A percentile compares a stretch with the other conserved stretches of the same genome.
Evolutionary conservation across 2,329 filamentous ascomycete genomes (phyloP).

Genomic region (Aureobasidium lini): DNA sequence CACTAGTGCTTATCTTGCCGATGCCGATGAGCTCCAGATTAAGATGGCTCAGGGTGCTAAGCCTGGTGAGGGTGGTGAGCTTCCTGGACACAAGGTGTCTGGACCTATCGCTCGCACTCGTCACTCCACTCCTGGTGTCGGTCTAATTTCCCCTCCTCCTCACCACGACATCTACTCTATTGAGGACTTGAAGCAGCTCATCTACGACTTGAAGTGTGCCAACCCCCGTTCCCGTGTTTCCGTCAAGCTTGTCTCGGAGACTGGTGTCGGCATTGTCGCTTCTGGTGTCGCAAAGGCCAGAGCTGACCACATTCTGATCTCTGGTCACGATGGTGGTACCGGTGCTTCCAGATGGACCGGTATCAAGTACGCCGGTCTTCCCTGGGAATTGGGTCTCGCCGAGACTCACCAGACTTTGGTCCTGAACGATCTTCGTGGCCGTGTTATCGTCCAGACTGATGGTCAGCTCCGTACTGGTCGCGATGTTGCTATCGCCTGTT

Average conservation of each 20-base stretch:
- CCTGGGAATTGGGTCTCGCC: slow-evolving; percentile 92
- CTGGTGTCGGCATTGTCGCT: slow-evolving; percentile 93
- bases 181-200: slow-evolving; percentile 93
- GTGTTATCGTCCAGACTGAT: slow-evolving; percentile 93
- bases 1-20: slow-evolving; percentile 86
- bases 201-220: slow-evolving; percentile 95
- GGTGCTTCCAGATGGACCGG: slow-evolving; percentile 96
- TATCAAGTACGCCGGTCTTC: slow-evolving; percentile 96
- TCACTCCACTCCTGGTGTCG: slow-evolving; percentile 92
- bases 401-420: slow-evolving; percentile 96
- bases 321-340: slow-evolving; percentile 92
- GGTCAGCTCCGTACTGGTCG: slow-evolving; percentile 88
- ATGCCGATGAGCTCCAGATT: slow-evolving; percentile 94
- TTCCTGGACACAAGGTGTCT: slow-evolving; percentile 94
- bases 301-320: slow-evolving; percentile 93
- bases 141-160: slow-evolving; percentile 88
- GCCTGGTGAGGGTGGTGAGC: slow-evolving; percentile 93
- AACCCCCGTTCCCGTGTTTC: slow-evolving; percentile 88
- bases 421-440: slow-evolving; percentile 88
- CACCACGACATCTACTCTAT: slow-evolving; percentile 99
- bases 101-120: slow-evolving; percentile 88
- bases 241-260: slow-evolving; percentile 96
- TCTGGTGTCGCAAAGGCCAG: slow-evolving; percentile 97
- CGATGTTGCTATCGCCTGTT: slow-evolving; percentile 87
- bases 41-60: slow-evolving; percentile 99